Evolutionary conservation across 225 moss, liverwort and hornwort species (phyloP), one percentile per base, ranked within the genome.

Genomic region (Antitrichia curtipendula): DNA sequence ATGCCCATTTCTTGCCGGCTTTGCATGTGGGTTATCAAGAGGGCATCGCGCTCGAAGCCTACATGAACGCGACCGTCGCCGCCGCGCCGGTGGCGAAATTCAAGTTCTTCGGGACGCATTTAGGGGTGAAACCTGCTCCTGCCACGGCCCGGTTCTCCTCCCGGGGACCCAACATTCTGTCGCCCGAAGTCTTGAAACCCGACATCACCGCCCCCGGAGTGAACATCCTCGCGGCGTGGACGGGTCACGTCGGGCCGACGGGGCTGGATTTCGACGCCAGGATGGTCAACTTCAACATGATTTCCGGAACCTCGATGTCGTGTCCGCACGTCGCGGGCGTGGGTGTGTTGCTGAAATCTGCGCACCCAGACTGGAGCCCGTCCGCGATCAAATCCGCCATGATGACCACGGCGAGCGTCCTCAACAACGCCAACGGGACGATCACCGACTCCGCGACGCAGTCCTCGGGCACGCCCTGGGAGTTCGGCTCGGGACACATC

Each of bases 121-220:
- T 95, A n/a, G 92, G 93, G 22, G 86, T 89, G 28, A 87, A 86
- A 70, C 95, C 95, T 41, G 93, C 96, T 12, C 96, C 95, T 28
- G 84, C 84, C 18, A 73, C 92, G 6, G 91, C 96, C 14, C 41
- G 49, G 1, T 97, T 96, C 83, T 96, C 95, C 28, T 97, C 96
- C 15, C 88, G 82, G 29, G 97, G 97, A 12, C 96, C 97, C 1
- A 94, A 84, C 28, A 3, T 5, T 4, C 13, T 88, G 29, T 86
- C 75, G 10, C 66, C 84, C 28, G 38, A 86, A 16, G 78, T 91
- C 62, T 40, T 74, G 19, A 92, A 92, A 89, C 96, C 96, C 13
- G 96, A 96, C 78, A 87, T 95, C 11, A 92, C 88, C 5, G 94
- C 88, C 20, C 95, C 96, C 1, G 95, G 96, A 23, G 88, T 93